Base-by-base conservation (phyloP, 179 eudicot genomes). In the Pouteria campechiana region DNA sequence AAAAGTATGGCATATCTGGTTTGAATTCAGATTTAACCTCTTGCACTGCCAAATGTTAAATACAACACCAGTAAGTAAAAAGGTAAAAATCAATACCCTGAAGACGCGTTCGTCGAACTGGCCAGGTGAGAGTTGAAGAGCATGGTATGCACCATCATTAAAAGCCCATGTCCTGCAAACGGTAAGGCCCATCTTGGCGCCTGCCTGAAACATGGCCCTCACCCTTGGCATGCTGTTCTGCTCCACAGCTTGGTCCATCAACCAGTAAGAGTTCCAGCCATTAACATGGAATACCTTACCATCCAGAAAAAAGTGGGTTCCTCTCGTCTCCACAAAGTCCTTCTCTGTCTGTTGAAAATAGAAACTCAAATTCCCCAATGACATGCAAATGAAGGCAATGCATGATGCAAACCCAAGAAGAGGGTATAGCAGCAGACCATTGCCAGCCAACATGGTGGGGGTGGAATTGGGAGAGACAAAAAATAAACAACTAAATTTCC, bases 211-310 rank as follows among this genome's bases (percentile, higher is more conserved):
- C 72, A 86, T 70, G 6, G 50, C 71, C 50, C 58, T 66, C 6
- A 90, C 70, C 45, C 72, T 73, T 5, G 69, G 55, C 35, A 68
- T 73, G 13, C 57, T 64, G 15, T 44, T 52, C 1, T 43, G 75
- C 21, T 82, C 79, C 50, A 67, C 94, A 51, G 82, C 88, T 41
- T 79, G 82, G 45, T 86, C 87, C 96, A 90, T 90, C 37, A 90
- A 58, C 98, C 98, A 90, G 54, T 90, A 90, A 34, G 98, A 86
- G 41, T 90, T 90, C 96, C 95, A 90, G 14, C 98, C 98, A 69
- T 90, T 90, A 1, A 82, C 54, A 41, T 76, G 86, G 38, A 86
- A 86, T 6, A 78, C 70, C 32, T 48, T 60, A 17, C 82, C 94
- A 62, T 90, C 90, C 44, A 81, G 47, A 42, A 57, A 40, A 59